Evolutionary conservation across 2,329 filamentous ascomycete species (phyloP).

Genomic region (Metarhizium humberi): DNA sequence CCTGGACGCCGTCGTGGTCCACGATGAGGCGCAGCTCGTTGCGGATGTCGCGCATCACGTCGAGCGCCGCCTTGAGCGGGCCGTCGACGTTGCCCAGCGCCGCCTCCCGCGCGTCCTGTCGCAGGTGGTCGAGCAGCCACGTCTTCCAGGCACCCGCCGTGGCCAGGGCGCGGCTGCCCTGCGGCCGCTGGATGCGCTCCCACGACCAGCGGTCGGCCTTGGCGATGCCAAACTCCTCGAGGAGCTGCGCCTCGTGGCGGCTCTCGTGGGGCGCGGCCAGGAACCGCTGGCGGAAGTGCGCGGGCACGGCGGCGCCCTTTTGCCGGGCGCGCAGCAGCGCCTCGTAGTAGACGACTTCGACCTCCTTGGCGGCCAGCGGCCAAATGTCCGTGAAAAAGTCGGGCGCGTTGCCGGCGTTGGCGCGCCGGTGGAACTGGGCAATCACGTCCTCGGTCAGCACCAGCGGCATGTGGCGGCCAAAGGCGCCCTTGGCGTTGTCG

Average conservation of each 20-base stretch:
- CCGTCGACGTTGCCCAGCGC: constrained; percentile 1
- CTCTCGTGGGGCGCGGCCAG: not conserved
- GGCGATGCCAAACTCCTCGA: constrained; percentile 3
- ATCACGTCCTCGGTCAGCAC: constrained; percentile 1
- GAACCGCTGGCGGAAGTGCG: not conserved
- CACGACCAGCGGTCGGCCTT: constrained; percentile 4
- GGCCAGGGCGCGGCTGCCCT: not conserved
- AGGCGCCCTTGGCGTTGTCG: constrained; percentile 4
- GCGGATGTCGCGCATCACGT: constrained; percentile 5
- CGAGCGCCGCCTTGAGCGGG: constrained; percentile 3
- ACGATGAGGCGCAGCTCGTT: constrained; percentile 6
- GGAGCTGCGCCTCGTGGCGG: not conserved
- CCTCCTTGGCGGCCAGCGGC: constrained; percentile 3
- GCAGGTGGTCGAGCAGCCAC: constrained; percentile 3
- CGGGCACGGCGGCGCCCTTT: not conserved
- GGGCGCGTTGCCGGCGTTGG: not conserved
- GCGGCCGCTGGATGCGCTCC: constrained; percentile 3
- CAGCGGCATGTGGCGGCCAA: constrained; percentile 1
- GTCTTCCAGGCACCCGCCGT: not conserved
- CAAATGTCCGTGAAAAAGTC: constrained; percentile 4
- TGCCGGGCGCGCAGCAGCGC: not conserved
- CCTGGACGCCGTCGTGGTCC: constrained; percentile 4
- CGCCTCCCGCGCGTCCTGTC: constrained; percentile 1
- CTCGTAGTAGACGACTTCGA: constrained; percentile 6
- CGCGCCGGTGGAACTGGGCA: not conserved